Evolutionary conservation across 768 basidiomycete genomes (phyloP).

Genomic region (Lyophyllum shimeji): DNA sequence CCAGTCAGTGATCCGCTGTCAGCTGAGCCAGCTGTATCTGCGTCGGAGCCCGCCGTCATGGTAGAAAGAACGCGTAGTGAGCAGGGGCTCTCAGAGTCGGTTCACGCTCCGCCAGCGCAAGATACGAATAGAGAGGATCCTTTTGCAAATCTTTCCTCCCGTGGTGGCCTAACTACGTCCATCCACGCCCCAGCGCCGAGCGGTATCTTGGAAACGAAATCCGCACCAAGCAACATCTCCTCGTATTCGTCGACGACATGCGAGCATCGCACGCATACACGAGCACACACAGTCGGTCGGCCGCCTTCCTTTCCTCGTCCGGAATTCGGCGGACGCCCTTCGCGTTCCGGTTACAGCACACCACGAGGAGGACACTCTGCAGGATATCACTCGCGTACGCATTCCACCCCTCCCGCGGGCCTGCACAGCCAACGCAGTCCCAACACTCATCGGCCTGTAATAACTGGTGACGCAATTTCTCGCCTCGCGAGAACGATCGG

Average conservation of each 20-base stretch:
- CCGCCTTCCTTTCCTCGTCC: constrained; percentile 29
- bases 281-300: constrained; percentile 59
- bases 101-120: constrained; percentile 17
- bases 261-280: constrained; percentile 43
- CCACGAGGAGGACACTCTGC: constrained; percentile 36
- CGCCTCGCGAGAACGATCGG: constrained; percentile 64
- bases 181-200: constrained; percentile 52
- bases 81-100: constrained; percentile 19
- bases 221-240: constrained; percentile 38
- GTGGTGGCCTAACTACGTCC: constrained; percentile 44
- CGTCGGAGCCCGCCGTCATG: not conserved
- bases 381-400: constrained; percentile 56
- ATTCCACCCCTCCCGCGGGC: constrained; percentile 60
- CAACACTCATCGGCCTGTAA: constrained; percentile 60
- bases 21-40: not conserved
- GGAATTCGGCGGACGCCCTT: constrained; percentile 29
- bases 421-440: constrained; percentile 35
- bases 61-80: constrained; percentile 14
- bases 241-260: constrained; percentile 24
- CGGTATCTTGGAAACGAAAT: constrained; percentile 33
- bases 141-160: constrained; percentile 11
- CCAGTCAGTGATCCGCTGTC: not conserved
- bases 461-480: constrained; percentile 72
- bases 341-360: constrained; percentile 45
- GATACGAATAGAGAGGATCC: constrained; percentile 7